A percentile compares a stretch with the other conserved stretches of the same genome.
Evolutionary conservation across 306 rosid genomes (phyloP).

Genomic region (Lagenaria siceraria): DNA sequence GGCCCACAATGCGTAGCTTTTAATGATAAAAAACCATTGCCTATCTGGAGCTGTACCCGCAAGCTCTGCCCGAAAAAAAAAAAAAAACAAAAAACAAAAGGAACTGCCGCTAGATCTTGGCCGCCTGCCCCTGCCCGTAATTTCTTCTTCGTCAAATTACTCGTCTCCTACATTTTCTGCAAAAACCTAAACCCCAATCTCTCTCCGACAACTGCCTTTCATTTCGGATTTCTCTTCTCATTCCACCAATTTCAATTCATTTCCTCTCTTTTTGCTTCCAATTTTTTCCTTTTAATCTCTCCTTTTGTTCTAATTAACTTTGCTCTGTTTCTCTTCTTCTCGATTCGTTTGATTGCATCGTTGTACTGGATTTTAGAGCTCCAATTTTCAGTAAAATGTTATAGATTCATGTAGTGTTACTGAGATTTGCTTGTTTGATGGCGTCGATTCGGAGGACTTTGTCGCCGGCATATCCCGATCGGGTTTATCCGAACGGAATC

Average conservation of each 20-base stretch:
- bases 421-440: constrained; percentile 22
- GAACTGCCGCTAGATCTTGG: constrained; percentile 19
- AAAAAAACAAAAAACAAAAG: too few species aligned
- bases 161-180: constrained; percentile 3
- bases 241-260: neutral
- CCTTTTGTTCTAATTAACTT: neutral
- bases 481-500: constrained; percentile 40
- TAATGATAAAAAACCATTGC: constrained; percentile 3
- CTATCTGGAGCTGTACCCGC: neutral
- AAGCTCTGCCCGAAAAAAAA: neutral
- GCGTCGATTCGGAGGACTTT: constrained; percentile 82
- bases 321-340: neutral
- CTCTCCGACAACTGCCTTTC: constrained; percentile 3
- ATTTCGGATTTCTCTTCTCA: neutral
- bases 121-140: constrained; percentile 6
- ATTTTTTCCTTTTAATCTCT: neutral
- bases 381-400: neutral
- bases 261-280: neutral
- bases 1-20: constrained; percentile 6
- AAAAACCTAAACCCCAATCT: constrained; percentile 5
- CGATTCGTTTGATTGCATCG: neutral
- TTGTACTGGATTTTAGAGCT: neutral
- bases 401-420: constrained; percentile 6
- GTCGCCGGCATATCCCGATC: constrained; percentile 72
- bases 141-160: neutral